Conservation (phyloP, 441 rosid genomes). For the Erysimum pusillum region DNA sequence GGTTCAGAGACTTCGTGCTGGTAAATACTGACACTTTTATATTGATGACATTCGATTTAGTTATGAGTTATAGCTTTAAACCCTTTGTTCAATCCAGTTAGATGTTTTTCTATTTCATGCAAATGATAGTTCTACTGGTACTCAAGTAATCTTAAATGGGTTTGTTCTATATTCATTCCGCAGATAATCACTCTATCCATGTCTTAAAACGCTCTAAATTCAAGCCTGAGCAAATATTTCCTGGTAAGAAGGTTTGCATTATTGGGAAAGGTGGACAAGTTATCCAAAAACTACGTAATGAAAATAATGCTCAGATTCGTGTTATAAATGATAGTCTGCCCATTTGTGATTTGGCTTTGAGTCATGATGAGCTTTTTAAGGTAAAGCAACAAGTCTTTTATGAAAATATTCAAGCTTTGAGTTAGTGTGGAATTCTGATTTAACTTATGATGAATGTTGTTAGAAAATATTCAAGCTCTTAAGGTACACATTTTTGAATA, state of each 20-base stretch:
- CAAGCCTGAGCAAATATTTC: constrained; percentile 86
- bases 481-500: constrained; percentile 42
- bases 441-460: constrained; percentile 6
- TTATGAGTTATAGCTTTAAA: background rate
- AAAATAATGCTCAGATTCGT: constrained; percentile 69
- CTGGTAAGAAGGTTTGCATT: constrained; percentile 96
- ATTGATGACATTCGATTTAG: background rate
- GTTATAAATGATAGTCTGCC: constrained; percentile 64
- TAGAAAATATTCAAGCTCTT: constrained; percentile 15
- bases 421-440: constrained; percentile 11
- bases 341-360: constrained; percentile 56
- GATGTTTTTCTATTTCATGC: too few species aligned
- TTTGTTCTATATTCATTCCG: constrained; percentile 21
- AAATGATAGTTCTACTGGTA: background rate
- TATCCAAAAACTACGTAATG: constrained; percentile 61
- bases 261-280: constrained; percentile 79
- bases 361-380: constrained; percentile 72
- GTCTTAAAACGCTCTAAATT: constrained; percentile 90
- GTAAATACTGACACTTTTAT: constrained; percentile 28
- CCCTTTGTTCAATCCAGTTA: too few species aligned
- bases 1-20: constrained; percentile 84
- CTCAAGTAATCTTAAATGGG: background rate
- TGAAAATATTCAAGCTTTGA: constrained; percentile 6
- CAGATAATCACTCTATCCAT: constrained; percentile 75
- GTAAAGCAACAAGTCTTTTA: constrained; percentile 45